phyloP scores from a whole-genome alignment of 768 basidiomycete species.

The Hygrophorus russula region DNA sequence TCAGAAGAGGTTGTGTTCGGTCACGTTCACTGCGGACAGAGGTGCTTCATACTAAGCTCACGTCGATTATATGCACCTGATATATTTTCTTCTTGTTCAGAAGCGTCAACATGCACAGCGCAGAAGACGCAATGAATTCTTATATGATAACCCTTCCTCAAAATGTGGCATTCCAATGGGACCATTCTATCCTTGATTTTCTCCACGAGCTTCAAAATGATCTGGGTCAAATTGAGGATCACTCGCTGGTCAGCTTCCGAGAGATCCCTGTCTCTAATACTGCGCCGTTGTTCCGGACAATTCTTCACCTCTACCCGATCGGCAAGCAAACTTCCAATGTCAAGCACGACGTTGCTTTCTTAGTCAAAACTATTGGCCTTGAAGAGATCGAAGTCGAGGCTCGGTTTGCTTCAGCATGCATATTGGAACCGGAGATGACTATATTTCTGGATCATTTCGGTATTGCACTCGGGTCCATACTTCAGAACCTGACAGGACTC shows the following conservation, averaged over 20 bases:
- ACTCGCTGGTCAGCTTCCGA: not conserved
- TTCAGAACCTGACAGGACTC: not conserved
- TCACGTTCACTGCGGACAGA: not conserved
- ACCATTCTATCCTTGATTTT: not conserved
- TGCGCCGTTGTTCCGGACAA: not conserved
- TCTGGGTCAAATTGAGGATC: not conserved
- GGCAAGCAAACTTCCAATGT: not conserved
- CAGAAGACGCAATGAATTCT: not conserved
- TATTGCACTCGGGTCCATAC: not conserved
- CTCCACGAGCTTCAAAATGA: conserved; percentile 1
- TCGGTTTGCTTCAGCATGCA: not conserved
- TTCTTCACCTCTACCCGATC: conserved; percentile 1
- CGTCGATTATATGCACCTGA: not conserved
- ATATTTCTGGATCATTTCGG: not conserved
- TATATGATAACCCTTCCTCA: not conserved
- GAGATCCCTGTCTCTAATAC: not conserved
- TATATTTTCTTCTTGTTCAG: not conserved
- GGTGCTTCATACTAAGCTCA: not conserved
- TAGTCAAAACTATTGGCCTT: not conserved
- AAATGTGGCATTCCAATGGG: not conserved
- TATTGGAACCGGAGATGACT: not conserved
- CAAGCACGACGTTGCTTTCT: conserved; percentile 1
- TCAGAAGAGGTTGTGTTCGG: conserved; percentile 2
- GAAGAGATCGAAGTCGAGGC: conserved; percentile 1
- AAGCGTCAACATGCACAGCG: not conserved